Percentiles rank a stretch among this genome's conserved stretches.
These are phyloP conservation scores for Soucietia sequanensis DNA, from an alignment of 805 yeast genomes.

Conservation along the genomic window DNA sequence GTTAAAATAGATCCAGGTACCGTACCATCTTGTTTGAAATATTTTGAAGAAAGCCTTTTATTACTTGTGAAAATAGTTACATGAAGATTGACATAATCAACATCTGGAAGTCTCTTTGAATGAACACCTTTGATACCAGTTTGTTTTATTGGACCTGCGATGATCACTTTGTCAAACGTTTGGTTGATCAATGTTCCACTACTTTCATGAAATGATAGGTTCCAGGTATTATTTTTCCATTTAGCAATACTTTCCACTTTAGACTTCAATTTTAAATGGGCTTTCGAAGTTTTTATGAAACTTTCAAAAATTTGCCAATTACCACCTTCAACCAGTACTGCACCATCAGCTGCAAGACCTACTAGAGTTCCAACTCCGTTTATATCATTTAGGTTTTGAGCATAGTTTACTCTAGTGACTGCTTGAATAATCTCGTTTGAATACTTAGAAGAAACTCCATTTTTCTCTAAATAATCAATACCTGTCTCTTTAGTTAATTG, in stretches of 20 bases:
- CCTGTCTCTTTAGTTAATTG: conserved; percentile 21
- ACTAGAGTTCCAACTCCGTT: conserved; percentile 44
- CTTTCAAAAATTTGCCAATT: conserved; percentile 42
- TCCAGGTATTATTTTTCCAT: conserved; percentile 3
- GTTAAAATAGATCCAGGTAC: conserved; percentile 27
- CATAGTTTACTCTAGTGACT: conserved; percentile 44
- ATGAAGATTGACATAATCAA: conserved; percentile 37
- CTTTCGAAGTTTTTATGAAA: conserved; percentile 34
- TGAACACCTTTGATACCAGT: conserved; percentile 17
- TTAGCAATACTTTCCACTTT: conserved; percentile 20
- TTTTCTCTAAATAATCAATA: conserved; percentile 14
- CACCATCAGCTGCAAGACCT: conserved; percentile 35
- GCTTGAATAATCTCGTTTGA: conserved; percentile 34
- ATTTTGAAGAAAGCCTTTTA: conserved; percentile 14
- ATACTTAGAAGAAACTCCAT: conserved; percentile 22
- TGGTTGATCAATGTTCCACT: conserved; percentile 10
- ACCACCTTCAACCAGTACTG: conserved; percentile 41
- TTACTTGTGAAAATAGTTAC: conserved; percentile 34
- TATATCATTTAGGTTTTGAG: conserved; percentile 38
- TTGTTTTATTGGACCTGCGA: conserved; percentile 43
- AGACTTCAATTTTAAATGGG: conserved; percentile 23
- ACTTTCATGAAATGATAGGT: conserved; percentile 6
- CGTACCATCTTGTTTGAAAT: conserved; percentile 7
- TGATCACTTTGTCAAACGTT: conserved; percentile 41
- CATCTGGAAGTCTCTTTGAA: conserved; percentile 5